Base-by-base conservation (phyloP, 345 rosid species). In the Brassica rapa region DNA sequence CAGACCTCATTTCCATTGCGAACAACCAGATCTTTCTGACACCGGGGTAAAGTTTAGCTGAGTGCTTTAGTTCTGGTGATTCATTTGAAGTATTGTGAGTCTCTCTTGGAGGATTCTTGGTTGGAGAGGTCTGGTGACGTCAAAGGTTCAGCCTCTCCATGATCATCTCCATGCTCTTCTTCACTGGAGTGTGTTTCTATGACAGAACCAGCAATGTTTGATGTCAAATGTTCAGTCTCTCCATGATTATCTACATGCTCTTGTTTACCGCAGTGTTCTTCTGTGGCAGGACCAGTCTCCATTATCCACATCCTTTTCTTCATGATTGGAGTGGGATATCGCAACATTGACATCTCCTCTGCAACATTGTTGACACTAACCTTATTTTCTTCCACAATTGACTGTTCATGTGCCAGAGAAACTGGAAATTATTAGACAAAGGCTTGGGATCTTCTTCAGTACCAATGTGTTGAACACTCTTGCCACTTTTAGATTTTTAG, bases 41-140 rank as follows among this genome's bases (percentile, higher is more conserved):
- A 27, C 30, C 30, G 30, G 4, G 4, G 30, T 27, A 27, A 4
- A 27, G 2, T 27, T 19, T 19, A 19, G 82, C 81, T 56, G 87
- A 83, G 70, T 86, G 82, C 41, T 82, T 84, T 32, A 82, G 73
- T 35, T 66, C 77, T 12, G 84, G 88, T 71, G 79, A 71, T 73
- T 73, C 82, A 6, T 63, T 69, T 21, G 79, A 71, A 75, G 78
- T 62, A 1, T 53, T 80, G n/a, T 73, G 77, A 83, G 74, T 80
- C 74, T 84, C 84, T 72, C 32, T 67, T 71, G 37, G 74, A 51
- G 23, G 79, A 19, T 62, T 69, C 79, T 55, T 74, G 14, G 0
- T 43, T 70, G 66, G 82, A 8, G 14, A 16, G 12, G 5, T 39
- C 2, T 8, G 43, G 43, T 39, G 43, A 39, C 43, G 43, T 39